Percentiles rank a stretch among this genome's conserved stretches.
These are phyloP conservation scores for Theileria annulata DNA, from an alignment of 169 alveolate genomes.

Conservation along the genomic window DNA sequence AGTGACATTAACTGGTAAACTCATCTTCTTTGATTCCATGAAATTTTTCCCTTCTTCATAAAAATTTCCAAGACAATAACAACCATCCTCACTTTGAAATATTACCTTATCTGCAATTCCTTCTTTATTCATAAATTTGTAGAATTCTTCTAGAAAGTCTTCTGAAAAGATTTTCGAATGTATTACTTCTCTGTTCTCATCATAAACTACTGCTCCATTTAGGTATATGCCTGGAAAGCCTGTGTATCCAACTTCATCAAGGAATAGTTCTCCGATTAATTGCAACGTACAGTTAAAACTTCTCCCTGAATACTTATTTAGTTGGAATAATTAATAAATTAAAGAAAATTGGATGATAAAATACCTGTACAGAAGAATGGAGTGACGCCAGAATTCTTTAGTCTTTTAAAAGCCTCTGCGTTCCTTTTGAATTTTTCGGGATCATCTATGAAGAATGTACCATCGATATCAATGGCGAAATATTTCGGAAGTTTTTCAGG, in stretches of 20 bases:
- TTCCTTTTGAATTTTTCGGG: constrained; percentile 13
- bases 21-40: too few species aligned
- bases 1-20: too few species aligned
- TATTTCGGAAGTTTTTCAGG: constrained; percentile 16
- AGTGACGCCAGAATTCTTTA: neutral
- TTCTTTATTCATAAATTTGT: neutral
- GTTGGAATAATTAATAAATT: too few species aligned
- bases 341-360: neutral
- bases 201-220: constrained; percentile 43
- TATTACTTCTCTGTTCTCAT: constrained; percentile 13
- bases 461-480: constrained; percentile 61
- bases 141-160: neutral
- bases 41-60: too few species aligned
- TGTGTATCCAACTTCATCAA: neutral
- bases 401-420: constrained; percentile 6
- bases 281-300: neutral
- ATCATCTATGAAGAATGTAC: constrained; percentile 44
- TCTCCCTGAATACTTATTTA: too few species aligned
- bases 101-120: too few species aligned
- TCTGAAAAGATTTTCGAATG: neutral
- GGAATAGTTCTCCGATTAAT: neutral
- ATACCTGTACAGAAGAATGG: constrained; percentile 68
- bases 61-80: too few species aligned
- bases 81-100: too few species aligned
- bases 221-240: constrained; percentile 46